phyloP scores from a whole-genome alignment of 495 filamentous ascomycete species.

The Neurospora cerealis region DNA sequence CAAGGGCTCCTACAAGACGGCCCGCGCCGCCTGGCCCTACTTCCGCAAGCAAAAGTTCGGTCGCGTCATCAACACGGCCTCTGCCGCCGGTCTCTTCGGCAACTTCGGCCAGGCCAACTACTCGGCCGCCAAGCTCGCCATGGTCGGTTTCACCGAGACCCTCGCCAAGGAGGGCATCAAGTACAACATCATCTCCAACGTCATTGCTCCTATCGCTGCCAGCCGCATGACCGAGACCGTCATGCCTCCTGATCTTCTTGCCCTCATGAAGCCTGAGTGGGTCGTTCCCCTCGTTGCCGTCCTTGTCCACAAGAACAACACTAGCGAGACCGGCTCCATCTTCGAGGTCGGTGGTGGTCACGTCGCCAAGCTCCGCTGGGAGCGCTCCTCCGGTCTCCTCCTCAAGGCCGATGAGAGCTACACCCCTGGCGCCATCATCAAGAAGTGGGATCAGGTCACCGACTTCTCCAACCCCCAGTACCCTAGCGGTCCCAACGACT shows the following conservation, averaged over 20 bases:
- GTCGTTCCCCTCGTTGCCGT: conserved; percentile 89
- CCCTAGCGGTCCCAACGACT: conserved; percentile 81
- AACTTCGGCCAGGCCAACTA: conserved; percentile 97
- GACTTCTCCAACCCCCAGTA: conserved; percentile 82
- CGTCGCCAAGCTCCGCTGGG: conserved; percentile 90
- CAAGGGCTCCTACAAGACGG: conserved; percentile 93
- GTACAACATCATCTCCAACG: conserved; percentile 96
- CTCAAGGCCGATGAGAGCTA: conserved; percentile 82
- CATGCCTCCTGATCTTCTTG: conserved; percentile 90
- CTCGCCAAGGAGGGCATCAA: conserved; percentile 95
- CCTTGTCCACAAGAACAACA: conserved; percentile 82
- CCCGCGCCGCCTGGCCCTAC: conserved; percentile 92
- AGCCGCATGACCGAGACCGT: conserved; percentile 95
- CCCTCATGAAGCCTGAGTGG: conserved; percentile 88
- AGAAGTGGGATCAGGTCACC: conserved; percentile 78
- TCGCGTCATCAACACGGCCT: conserved; percentile 90
- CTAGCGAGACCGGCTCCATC: conserved; percentile 73
- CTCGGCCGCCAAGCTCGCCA: conserved; percentile 89
- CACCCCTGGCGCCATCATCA: conserved; percentile 78
- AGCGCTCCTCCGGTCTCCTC: conserved; percentile 82
- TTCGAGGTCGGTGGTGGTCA: conserved; percentile 93
- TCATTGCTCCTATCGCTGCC: conserved; percentile 93
- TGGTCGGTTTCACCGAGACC: conserved; percentile 97
- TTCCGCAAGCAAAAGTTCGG: conserved; percentile 99
- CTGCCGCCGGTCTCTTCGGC: conserved; percentile 90